phyloP scores from a whole-genome alignment of 2,329 filamentous ascomycete species.

The Ophiostoma triangulosporum region DNA sequence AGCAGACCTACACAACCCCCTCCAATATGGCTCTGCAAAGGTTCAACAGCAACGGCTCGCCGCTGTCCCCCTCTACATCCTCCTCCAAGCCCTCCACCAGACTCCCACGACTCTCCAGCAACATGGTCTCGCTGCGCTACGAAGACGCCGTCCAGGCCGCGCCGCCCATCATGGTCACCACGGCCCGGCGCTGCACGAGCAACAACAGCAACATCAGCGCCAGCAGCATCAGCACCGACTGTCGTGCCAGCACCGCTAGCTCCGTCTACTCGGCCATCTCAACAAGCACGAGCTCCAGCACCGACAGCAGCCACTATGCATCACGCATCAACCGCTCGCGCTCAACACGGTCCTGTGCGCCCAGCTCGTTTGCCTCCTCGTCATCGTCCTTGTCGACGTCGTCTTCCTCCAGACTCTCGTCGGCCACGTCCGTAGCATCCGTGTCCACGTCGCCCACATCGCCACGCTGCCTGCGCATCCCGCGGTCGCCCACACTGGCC shows the following conservation, averaged over 20 bases:
- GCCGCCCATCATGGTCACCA: slow-evolving; percentile 39
- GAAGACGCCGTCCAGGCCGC: slow-evolving; percentile 45
- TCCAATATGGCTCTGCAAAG: slow-evolving; percentile 26
- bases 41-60: slow-evolving; percentile 30
- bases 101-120: slow-evolving; percentile 23
- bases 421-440: background rate
- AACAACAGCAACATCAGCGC: background rate
- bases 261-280: background rate
- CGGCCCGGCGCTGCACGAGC: slow-evolving; percentile 11
- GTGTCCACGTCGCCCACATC: background rate
- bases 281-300: slow-evolving; percentile 15
- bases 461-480: background rate
- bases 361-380: background rate
- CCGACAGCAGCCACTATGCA: slow-evolving; percentile 16
- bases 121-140: slow-evolving; percentile 43
- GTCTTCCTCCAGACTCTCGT: background rate
- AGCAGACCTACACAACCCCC: background rate
- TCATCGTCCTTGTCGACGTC: background rate
- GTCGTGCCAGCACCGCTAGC: slow-evolving; percentile 16
- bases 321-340: background rate
- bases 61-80: slow-evolving; percentile 6
- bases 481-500: background rate
- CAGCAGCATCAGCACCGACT: slow-evolving; percentile 17
- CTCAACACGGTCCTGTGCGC: background rate
- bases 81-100: slow-evolving; percentile 17